Evolutionary conservation across 1,139 yeast species (phyloP).

Genomic region (Saccharomyces hybrid): DNA sequence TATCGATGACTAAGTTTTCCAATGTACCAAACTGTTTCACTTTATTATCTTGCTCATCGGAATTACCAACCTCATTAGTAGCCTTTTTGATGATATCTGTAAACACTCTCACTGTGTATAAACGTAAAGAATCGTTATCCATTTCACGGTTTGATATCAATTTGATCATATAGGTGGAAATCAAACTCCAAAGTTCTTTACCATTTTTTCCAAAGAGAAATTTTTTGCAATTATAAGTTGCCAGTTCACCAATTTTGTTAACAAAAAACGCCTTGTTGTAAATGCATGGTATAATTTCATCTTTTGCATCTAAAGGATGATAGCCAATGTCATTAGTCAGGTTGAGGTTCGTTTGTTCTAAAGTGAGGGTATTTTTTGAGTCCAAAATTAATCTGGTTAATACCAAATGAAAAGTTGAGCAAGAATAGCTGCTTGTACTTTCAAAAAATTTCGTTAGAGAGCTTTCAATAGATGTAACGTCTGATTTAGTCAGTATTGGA

Average conservation of each 20-base stretch:
- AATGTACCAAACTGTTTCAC: conserved; percentile 11
- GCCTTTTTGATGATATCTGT: conserved; percentile 42
- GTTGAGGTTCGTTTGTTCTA: conserved; percentile 15
- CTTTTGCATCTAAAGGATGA: conserved; percentile 8
- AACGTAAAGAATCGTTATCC: conserved; percentile 37
- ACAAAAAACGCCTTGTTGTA: conserved; percentile 34
- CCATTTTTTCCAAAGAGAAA: conserved; percentile 35
- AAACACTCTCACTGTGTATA: conserved; percentile 42
- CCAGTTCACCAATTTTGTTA: conserved; percentile 37
- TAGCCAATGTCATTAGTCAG: conserved; percentile 6
- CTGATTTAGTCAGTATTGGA: conserved; percentile 34
- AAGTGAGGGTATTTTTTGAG: conserved; percentile 30
- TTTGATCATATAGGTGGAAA: conserved; percentile 41
- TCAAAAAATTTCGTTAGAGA: conserved; percentile 56
- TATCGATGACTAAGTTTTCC: conserved; percentile 17
- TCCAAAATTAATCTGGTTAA: conserved; percentile 40
- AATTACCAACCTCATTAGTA: conserved; percentile 37
- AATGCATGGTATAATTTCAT: conserved; percentile 22
- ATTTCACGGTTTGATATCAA: conserved; percentile 36
- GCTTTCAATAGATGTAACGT: conserved; percentile 44
- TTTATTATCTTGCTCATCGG: conserved; percentile 17
- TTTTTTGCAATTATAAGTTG: conserved; percentile 43
- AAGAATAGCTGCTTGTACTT: conserved; percentile 49
- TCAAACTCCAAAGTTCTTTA: conserved; percentile 38
- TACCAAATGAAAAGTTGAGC: conserved; percentile 41